Conservation (phyloP, 1,139 yeast species). For the Williopsis jadinii region DNA sequence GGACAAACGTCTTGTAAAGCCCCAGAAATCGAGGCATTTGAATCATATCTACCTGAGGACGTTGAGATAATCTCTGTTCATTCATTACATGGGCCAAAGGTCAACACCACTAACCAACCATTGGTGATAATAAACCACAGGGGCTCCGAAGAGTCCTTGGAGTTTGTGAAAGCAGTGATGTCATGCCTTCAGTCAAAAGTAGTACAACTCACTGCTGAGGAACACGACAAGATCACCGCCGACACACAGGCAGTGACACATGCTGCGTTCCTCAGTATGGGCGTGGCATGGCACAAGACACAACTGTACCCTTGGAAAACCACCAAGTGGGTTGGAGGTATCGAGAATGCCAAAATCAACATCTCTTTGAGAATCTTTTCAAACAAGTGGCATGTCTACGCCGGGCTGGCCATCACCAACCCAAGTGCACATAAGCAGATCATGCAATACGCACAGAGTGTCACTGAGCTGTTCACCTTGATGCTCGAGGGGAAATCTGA, state of each 20-base stretch:
- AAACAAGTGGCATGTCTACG: constrained; percentile 97
- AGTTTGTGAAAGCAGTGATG: constrained; percentile 57
- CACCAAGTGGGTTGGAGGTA: constrained; percentile 83
- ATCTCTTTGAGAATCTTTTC: constrained; percentile 85
- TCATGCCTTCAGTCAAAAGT: constrained; percentile 70
- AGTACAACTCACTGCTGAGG: constrained; percentile 73
- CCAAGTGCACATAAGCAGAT: constrained; percentile 93
- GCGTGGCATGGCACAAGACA: constrained; percentile 85
- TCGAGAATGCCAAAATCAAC: constrained; percentile 93
- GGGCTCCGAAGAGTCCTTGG: constrained; percentile 46
- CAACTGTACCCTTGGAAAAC: constrained; percentile 92
- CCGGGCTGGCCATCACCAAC: constrained; percentile 92
- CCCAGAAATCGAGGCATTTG: constrained; percentile 87
- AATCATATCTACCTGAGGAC: constrained; percentile 63
- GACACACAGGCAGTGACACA: constrained; percentile 99
- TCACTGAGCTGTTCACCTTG: constrained; percentile 73
- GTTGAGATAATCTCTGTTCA: constrained; percentile 81
- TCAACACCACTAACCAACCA: constrained; percentile 87
- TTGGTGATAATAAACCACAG: constrained; percentile 77
- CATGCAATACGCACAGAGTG: constrained; percentile 79
- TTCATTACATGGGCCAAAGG: constrained; percentile 92
- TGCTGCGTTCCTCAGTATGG: constrained; percentile 96
- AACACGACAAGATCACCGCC: constrained; percentile 92
- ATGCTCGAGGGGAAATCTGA: constrained; percentile 64
- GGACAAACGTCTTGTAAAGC: constrained; percentile 96